Evolutionary conservation across 108 stramenopile genomes (phyloP).

Genomic region (Aurantiochytrium sp.): DNA sequence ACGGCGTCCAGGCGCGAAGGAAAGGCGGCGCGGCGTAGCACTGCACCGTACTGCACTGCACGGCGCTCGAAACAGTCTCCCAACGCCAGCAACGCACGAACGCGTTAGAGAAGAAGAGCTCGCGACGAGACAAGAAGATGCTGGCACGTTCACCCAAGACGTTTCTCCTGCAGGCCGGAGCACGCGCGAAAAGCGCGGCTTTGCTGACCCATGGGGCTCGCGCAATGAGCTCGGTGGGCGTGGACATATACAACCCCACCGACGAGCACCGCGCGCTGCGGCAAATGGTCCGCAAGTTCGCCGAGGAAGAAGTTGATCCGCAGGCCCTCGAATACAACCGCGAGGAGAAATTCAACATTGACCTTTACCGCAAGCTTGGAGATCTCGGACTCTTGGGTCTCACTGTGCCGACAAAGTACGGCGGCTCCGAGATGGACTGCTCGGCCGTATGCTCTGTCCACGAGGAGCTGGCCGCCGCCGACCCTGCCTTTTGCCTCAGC

Average conservation of each 20-base stretch:
- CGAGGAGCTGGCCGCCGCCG: conserved; percentile 73
- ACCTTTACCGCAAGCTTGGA: conserved; percentile 73
- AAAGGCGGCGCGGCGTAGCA: too few species aligned
- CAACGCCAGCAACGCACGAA: too few species aligned
- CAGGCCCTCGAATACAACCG: conserved; percentile 80
- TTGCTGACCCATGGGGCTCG: too few species aligned
- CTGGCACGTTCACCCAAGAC: too few species aligned
- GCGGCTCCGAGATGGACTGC: conserved; percentile 83
- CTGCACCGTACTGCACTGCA: too few species aligned
- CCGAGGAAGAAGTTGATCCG: conserved; percentile 77
- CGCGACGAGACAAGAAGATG: too few species aligned
- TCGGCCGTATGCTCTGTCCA: conserved; percentile 67
- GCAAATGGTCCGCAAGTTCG: conserved; percentile 60
- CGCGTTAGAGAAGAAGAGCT: too few species aligned
- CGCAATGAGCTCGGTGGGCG: neutral
- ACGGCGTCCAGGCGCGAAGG: too few species aligned
- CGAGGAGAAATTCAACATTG: conserved; percentile 75
- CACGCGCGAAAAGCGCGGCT: too few species aligned
- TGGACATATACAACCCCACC: conserved; percentile 67
- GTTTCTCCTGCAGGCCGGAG: too few species aligned
- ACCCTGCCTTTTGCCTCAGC: conserved; percentile 91
- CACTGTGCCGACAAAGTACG: conserved; percentile 78
- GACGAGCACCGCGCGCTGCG: conserved; percentile 80
- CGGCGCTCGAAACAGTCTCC: too few species aligned
- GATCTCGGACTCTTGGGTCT: conserved; percentile 86